A percentile compares a stretch with the other conserved stretches of the same genome.
Conservation (phyloP, 768 basidiomycete genomes). For the Suillus americanus region DNA sequence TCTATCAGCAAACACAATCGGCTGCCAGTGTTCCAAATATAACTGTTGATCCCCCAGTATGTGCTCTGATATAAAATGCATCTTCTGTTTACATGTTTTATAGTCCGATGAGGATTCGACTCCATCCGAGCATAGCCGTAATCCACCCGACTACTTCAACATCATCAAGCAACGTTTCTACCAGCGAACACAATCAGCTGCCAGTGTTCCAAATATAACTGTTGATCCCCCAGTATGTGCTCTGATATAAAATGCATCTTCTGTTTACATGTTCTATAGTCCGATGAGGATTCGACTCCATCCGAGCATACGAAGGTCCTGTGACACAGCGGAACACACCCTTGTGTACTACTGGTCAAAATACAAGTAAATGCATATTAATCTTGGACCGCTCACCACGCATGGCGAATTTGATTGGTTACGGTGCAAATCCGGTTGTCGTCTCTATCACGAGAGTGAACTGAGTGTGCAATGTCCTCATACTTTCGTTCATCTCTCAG, state of each 20-base stretch:
- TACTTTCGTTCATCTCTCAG: no score
- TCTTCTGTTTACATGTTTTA: neutral
- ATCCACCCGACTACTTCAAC: constrained; percentile 24
- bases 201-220: constrained; percentile 41
- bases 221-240: constrained; percentile 45
- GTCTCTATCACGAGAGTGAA: no score
- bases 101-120: constrained; percentile 42
- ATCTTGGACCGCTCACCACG: no score
- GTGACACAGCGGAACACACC: no score
- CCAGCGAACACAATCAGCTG: constrained; percentile 31
- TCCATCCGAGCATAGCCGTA: constrained; percentile 31
- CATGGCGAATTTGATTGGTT: no score
- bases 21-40: constrained; percentile 41
- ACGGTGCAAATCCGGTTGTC: no score
- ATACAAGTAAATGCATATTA: neutral
- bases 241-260: neutral
- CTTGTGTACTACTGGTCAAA: neutral
- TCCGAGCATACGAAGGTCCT: constrained; percentile 34
- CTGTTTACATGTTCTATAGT: constrained; percentile 27
- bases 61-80: neutral
- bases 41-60: constrained; percentile 47
- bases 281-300: constrained; percentile 36
- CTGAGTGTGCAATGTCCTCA: no score
- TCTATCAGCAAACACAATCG: constrained; percentile 33
- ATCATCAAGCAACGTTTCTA: constrained; percentile 25